phyloP scores from a whole-genome alignment of 1,139 yeast species.

The Protomyces pachydermus region DNA sequence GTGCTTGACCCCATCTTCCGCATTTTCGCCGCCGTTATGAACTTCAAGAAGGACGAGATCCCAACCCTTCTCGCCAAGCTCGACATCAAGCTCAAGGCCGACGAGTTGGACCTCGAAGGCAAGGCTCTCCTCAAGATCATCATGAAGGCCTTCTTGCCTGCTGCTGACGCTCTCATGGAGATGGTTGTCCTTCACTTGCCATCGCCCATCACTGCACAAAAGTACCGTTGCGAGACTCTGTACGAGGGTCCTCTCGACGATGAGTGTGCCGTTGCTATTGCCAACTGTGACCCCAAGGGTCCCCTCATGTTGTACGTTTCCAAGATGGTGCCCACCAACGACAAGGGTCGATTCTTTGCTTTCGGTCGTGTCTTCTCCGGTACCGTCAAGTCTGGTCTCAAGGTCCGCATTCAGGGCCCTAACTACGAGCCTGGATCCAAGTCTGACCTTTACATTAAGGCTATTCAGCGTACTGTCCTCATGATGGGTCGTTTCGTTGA shows the following conservation, averaged over 20 bases:
- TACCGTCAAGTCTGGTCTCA: conserved; percentile 98
- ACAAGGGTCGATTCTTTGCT: conserved; percentile 99
- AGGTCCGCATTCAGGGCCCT: conserved; percentile 99
- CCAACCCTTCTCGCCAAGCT: conserved; percentile 84
- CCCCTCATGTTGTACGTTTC: conserved; percentile 99
- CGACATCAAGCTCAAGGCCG: conserved; percentile 84
- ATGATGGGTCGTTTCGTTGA: conserved; percentile 99
- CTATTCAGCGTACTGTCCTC: conserved; percentile 97
- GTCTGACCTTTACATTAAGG: conserved; percentile 94
- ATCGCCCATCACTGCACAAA: conserved; percentile 99
- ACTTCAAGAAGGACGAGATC: conserved; percentile 95
- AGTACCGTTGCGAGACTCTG: conserved; percentile 97
- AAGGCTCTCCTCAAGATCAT: conserved; percentile 97
- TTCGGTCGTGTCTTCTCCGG: conserved; percentile 99
- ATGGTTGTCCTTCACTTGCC: conserved; percentile 98
- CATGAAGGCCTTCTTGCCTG: conserved; percentile 99
- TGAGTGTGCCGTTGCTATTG: conserved; percentile 83
- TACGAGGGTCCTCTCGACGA: conserved; percentile 99
- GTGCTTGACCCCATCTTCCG: conserved; percentile 98
- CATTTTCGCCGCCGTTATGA: conserved; percentile 90
- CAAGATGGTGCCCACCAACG: conserved; percentile 99
- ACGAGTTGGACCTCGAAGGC: conserved; percentile 96
- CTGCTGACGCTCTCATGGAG: conserved; percentile 99
- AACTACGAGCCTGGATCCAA: conserved; percentile 98
- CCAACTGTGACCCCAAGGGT: conserved; percentile 97